phyloP scores from a whole-genome alignment of 306 rosid species.

The Citrullus mucosospermus region DNA sequence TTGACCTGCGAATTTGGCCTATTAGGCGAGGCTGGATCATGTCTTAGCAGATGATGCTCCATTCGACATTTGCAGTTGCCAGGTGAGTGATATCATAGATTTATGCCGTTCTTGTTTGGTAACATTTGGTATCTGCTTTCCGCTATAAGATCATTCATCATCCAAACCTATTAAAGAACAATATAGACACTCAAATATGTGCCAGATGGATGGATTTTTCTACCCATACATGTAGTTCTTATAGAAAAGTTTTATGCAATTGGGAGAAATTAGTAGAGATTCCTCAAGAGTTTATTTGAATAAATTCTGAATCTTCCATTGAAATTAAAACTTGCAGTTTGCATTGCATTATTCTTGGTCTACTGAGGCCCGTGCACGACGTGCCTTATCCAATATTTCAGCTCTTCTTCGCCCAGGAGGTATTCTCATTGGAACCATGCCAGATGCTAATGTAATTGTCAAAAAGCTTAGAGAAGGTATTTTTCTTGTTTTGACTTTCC shows the following conservation, averaged over 20 bases:
- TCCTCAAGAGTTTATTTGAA: neutral
- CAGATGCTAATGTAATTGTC: constrained; percentile 88
- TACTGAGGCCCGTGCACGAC: constrained; percentile 89
- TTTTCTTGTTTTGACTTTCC: neutral
- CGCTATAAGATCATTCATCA: neutral
- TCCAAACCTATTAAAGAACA: neutral
- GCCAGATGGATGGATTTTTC: neutral
- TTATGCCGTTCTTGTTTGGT: neutral
- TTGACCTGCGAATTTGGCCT: neutral
- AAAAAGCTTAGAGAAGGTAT: constrained; percentile 90
- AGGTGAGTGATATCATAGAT: constrained; percentile 32
- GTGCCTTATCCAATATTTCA: constrained; percentile 83
- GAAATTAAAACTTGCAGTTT: constrained; percentile 25
- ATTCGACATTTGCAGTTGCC: constrained; percentile 84
- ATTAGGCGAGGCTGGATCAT: constrained; percentile 67
- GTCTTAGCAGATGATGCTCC: constrained; percentile 85
- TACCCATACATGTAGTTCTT: neutral
- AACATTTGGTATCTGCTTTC: neutral
- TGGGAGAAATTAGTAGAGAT: neutral
- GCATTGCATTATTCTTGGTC: constrained; percentile 82
- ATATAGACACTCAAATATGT: neutral
- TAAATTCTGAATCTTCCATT: neutral
- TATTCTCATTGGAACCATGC: constrained; percentile 92
- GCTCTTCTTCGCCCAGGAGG: constrained; percentile 98
- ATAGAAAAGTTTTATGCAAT: neutral